Evolutionary conservation across 306 rosid species (phyloP).

Genomic region (Acacia acuminata): DNA sequence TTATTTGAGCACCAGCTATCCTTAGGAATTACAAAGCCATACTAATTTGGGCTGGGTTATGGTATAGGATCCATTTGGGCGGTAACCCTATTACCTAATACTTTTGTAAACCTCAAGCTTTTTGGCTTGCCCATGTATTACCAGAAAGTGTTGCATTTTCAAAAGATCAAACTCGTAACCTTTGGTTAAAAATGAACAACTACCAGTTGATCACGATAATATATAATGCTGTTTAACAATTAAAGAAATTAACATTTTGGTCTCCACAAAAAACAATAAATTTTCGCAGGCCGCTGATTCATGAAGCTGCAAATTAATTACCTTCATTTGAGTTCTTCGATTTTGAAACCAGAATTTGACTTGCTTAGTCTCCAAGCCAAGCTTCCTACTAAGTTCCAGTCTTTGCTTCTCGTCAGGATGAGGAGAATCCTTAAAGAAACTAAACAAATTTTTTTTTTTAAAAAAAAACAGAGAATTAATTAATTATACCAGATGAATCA

Average conservation of each 20-base stretch:
- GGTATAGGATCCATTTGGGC: no score
- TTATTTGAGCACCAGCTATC: no score
- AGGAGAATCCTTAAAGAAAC: slow-evolving; percentile 94
- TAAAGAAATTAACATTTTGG: neutral
- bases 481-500: slow-evolving; percentile 3
- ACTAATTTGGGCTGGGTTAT: no score
- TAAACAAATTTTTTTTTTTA: slow-evolving; percentile 6
- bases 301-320: slow-evolving; percentile 21
- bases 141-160: no score
- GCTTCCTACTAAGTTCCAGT: slow-evolving; percentile 76
- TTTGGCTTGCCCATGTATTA: no score
- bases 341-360: slow-evolving; percentile 99
- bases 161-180: no score
- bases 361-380: slow-evolving; percentile 83
- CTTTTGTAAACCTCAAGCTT: no score
- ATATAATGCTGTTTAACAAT: neutral
- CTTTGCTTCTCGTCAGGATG: slow-evolving; percentile 99
- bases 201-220: no score
- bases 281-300: neutral
- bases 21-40: no score
- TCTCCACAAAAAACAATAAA: neutral
- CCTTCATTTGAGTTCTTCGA: slow-evolving; percentile 97
- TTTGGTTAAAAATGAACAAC: no score
- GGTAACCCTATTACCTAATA: no score
- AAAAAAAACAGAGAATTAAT: neutral